A percentile compares a stretch with the other conserved stretches of the same genome.
phyloP scores from a whole-genome alignment of 2,329 filamentous ascomycete species.

The Fusarium clavum region DNA sequence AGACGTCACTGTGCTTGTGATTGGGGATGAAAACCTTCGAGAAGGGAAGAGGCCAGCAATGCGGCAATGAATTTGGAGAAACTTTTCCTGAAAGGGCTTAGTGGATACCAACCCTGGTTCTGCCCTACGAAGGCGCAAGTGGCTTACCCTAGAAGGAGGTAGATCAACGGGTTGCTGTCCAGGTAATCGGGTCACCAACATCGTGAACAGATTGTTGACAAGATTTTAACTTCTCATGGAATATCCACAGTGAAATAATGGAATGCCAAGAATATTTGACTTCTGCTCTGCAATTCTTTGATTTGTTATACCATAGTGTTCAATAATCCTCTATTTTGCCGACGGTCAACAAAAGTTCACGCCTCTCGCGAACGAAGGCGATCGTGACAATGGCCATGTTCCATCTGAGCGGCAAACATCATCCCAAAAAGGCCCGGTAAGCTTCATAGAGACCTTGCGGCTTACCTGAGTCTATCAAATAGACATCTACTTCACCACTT shows the following conservation, averaged over 20 bases:
- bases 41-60: conserved; percentile 41
- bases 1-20: conserved; percentile 23
- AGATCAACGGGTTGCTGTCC: neutral
- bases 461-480: too few species aligned
- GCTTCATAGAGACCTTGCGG: too few species aligned
- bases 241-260: fast-evolving
- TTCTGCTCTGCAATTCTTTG: too few species aligned
- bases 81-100: conserved; percentile 9
- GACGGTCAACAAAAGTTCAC: too few species aligned
- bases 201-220: neutral
- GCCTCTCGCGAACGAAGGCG: too few species aligned
- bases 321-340: too few species aligned
- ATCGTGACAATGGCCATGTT: too few species aligned
- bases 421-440: too few species aligned
- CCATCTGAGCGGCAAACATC: too few species aligned
- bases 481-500: too few species aligned
- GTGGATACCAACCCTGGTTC: conserved; percentile 9
- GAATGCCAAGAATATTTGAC: too few species aligned
- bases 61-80: conserved; percentile 30
- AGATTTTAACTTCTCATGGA: fast-evolving
- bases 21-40: conserved; percentile 16
- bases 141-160: neutral
- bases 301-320: too few species aligned
- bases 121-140: conserved; percentile 4
- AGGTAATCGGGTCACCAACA: neutral